Conservation (phyloP, 257 asterid species). For the Sherardia arvensis region DNA sequence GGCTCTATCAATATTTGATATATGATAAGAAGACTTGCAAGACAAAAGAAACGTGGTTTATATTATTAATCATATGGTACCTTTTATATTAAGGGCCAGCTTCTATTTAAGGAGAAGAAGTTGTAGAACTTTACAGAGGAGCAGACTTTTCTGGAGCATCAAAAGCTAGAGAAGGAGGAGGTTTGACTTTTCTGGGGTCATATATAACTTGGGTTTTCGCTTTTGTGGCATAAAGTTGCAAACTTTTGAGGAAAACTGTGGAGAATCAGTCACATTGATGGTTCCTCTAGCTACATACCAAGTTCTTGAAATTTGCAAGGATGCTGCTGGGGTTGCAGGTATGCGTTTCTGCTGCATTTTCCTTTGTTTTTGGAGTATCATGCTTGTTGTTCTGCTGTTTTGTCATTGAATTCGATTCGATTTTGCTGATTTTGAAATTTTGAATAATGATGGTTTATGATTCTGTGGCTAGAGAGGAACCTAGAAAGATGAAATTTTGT, state of each 20-base stretch:
- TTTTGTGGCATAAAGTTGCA: background rate
- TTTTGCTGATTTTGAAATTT: background rate
- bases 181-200: background rate
- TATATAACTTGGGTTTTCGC: background rate
- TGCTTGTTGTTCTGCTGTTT: background rate
- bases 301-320: constrained; percentile 24
- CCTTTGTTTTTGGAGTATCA: background rate
- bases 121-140: background rate
- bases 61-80: background rate
- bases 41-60: background rate
- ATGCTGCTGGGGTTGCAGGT: constrained; percentile 57
- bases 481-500: background rate
- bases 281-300: constrained; percentile 14
- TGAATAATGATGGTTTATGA: background rate
- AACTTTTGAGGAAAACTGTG: background rate
- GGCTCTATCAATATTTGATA: background rate
- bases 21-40: background rate
- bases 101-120: background rate
- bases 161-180: background rate
- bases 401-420: background rate
- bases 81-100: background rate
- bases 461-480: background rate
- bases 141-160: background rate
- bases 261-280: constrained; percentile 18
- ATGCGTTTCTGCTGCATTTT: background rate